A percentile compares a stretch with the other conserved stretches of the same genome.
These are phyloP conservation scores for Penicillium egyptiacum DNA, from an alignment of 495 filamentous ascomycete species.

Conservation along the genomic window DNA sequence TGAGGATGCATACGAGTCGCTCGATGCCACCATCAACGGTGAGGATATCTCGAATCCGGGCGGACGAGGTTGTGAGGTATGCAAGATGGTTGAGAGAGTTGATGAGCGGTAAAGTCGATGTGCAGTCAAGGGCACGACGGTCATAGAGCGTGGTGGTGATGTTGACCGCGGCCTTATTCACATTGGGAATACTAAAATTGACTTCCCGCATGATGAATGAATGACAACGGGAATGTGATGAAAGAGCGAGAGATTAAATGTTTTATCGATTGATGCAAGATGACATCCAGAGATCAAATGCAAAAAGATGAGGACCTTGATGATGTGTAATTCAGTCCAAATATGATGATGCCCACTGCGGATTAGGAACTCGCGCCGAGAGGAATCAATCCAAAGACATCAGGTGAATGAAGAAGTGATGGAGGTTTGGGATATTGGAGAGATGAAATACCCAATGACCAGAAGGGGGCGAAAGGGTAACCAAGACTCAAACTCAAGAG, in stretches of 20 bases:
- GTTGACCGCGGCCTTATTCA: constrained; percentile 98
- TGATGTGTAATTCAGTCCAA: constrained; percentile 23
- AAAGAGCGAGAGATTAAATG: constrained; percentile 8
- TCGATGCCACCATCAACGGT: constrained; percentile 98
- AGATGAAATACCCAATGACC: constrained; percentile 9
- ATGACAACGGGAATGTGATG: neutral
- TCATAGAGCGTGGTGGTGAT: constrained; percentile 99
- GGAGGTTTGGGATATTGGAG: neutral
- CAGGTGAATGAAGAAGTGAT: constrained; percentile 12
- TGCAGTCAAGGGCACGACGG: constrained; percentile 94
- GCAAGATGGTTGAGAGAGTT: constrained; percentile 98
- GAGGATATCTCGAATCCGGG: constrained; percentile 93
- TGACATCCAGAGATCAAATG: constrained; percentile 17
- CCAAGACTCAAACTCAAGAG: neutral
- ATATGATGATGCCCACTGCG: constrained; percentile 18
- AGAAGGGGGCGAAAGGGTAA: constrained; percentile 17
- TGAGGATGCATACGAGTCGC: constrained; percentile 92
- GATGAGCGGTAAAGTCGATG: constrained; percentile 93
- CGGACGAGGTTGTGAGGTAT: constrained; percentile 97
- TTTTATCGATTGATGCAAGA: constrained; percentile 10
- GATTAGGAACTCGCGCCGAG: constrained; percentile 17
- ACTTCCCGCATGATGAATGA: constrained; percentile 85
- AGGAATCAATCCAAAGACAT: constrained; percentile 26
- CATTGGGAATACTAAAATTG: constrained; percentile 99
- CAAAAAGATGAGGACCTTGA: constrained; percentile 26